Conservation (phyloP, 169 alveolate species). For the Haemoproteus tartakovskyi region DNA sequence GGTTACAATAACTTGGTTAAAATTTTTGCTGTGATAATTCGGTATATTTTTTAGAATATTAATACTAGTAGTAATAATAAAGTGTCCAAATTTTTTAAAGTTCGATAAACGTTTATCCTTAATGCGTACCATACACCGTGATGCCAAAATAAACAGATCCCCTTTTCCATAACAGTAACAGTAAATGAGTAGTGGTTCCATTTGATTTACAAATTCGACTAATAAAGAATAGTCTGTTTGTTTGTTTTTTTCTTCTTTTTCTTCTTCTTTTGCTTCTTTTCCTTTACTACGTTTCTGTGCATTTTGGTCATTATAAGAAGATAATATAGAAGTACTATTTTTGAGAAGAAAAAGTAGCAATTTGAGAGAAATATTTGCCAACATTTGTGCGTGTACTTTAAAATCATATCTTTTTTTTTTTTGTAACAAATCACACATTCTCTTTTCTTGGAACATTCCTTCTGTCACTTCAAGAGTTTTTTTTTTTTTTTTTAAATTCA, state of each 20-base stretch:
- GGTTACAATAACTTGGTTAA: conserved; percentile 40
- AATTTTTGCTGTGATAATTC: conserved; percentile 59
- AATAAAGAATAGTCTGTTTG: background rate
- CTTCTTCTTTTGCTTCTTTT: background rate
- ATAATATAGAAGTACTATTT: background rate
- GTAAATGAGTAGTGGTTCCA: conserved; percentile 63
- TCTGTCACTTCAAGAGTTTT: conserved; percentile 32
- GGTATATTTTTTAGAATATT: conserved; percentile 61
- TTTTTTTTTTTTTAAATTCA: conserved; percentile 18
- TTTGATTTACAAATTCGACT: conserved; percentile 8
- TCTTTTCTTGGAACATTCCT: conserved; percentile 56
- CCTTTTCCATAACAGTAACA: conserved; percentile 62
- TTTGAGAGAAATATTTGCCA: conserved; percentile 34
- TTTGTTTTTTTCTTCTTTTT: background rate
- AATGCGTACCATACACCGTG: conserved; percentile 42
- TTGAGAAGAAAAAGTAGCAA: conserved; percentile 15
- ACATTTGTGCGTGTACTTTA: conserved; percentile 32
- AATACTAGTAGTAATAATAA: conserved; percentile 38
- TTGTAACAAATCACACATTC: conserved; percentile 15
- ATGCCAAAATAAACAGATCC: conserved; percentile 46
- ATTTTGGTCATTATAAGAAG: too few relatives aligned
- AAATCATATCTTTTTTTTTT: conserved; percentile 53
- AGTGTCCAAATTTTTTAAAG: conserved; percentile 52
- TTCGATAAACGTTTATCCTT: conserved; percentile 21
- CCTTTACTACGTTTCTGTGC: background rate